Conservation (phyloP, 371 early-diverging fungal genomes). For the Mucor lusitanicus region DNA sequence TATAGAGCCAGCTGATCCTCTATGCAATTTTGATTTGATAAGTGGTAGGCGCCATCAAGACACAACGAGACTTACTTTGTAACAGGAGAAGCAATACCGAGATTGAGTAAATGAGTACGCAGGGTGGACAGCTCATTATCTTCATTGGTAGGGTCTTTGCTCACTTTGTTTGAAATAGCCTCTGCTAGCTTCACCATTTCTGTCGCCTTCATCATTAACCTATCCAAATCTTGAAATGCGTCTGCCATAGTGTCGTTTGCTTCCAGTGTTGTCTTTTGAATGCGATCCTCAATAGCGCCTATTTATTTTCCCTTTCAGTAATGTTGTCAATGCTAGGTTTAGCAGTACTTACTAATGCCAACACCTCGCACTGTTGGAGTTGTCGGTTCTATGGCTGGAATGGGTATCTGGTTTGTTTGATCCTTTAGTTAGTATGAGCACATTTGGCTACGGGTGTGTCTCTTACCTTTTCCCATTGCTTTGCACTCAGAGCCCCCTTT, state of each 20-base stretch:
- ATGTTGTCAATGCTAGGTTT: neutral
- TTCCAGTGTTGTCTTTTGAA: slow-evolving; percentile 62
- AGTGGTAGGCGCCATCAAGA: neutral
- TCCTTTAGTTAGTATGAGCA: neutral
- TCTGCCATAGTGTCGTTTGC: slow-evolving; percentile 71
- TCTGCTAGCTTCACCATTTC: slow-evolving; percentile 87
- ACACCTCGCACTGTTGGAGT: slow-evolving; percentile 27
- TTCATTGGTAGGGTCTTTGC: slow-evolving; percentile 47
- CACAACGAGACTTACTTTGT: slow-evolving; percentile 61
- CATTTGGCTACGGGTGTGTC: too few species aligned
- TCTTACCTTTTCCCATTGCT: slow-evolving; percentile 66
- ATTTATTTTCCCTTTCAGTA: neutral
- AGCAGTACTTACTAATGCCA: slow-evolving; percentile 42
- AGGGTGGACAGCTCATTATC: slow-evolving; percentile 59
- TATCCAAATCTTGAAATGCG: slow-evolving; percentile 87
- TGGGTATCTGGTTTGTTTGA: neutral
- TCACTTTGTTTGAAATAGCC: slow-evolving; percentile 70
- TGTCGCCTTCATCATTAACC: slow-evolving; percentile 81
- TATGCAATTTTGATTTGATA: slow-evolving; percentile 12
- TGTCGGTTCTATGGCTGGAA: slow-evolving; percentile 2
- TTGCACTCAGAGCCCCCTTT: slow-evolving; percentile 53
- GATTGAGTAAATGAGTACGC: slow-evolving; percentile 72
- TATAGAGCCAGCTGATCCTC: slow-evolving; percentile 81
- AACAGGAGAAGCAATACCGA: slow-evolving; percentile 88
- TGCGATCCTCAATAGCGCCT: slow-evolving; percentile 78